Percentiles rank a stretch among this genome's conserved stretches.
phyloP scores from a whole-genome alignment of 75 land plant species.

The Sequoia sempervirens region DNA sequence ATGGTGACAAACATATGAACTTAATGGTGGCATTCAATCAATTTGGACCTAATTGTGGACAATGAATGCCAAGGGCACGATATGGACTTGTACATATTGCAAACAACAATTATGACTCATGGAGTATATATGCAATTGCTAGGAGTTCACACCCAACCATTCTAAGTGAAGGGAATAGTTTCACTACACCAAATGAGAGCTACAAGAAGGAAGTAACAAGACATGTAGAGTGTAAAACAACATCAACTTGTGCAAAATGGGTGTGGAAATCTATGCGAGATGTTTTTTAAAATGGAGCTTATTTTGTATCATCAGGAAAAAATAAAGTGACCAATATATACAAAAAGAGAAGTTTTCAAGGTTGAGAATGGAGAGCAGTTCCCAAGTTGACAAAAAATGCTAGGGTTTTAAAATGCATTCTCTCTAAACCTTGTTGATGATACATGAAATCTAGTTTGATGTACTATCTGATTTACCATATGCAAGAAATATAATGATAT shows the following conservation, averaged over 20 bases:
- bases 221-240: not conserved
- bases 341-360: not conserved
- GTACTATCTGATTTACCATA: too few relatives aligned
- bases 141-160: too few relatives aligned
- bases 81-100: too few relatives aligned
- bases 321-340: too few relatives aligned
- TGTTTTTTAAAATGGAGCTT: conserved; percentile 44
- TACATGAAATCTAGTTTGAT: too few relatives aligned
- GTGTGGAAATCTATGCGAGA: conserved; percentile 32
- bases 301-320: conserved; percentile 19
- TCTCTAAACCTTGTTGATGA: too few relatives aligned
- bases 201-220: conserved; percentile 29
- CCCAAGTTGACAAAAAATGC: not conserved
- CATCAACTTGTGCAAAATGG: not conserved
- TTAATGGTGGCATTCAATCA: conserved; percentile 74
- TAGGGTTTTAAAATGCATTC: not conserved
- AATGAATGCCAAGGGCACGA: conserved; percentile 68
- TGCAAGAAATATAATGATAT: too few relatives aligned
- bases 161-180: too few relatives aligned
- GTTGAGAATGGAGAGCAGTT: not conserved
- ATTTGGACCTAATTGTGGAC: conserved; percentile 59
- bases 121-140: too few relatives aligned
- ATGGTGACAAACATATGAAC: conserved; percentile 48
- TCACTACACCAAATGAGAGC: conserved; percentile 31
- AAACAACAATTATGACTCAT: too few relatives aligned